Conservation (phyloP, 768 basidiomycete species). For the Trametes gibbosa region DNA sequence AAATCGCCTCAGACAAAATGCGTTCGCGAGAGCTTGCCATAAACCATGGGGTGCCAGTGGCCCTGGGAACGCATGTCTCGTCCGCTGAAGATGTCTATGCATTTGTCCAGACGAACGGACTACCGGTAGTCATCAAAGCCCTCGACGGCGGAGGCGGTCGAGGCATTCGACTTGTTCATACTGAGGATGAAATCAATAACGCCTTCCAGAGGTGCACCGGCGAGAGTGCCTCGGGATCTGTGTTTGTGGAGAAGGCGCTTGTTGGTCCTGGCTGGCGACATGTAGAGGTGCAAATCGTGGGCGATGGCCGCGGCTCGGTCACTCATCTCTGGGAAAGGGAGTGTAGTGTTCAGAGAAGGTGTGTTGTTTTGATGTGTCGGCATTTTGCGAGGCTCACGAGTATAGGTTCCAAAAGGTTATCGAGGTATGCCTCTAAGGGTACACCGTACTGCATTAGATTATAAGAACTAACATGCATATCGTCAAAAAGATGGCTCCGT, state of each 20-base stretch:
- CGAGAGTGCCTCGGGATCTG: constrained; percentile 16
- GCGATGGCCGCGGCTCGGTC: constrained; percentile 28
- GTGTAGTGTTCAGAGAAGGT: constrained; percentile 35
- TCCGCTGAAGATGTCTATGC: constrained; percentile 23
- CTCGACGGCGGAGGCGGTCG: constrained; percentile 36
- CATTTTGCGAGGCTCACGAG: not conserved
- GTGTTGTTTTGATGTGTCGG: constrained; percentile 1
- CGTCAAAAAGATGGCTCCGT: constrained; percentile 25
- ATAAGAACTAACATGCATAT: not conserved
- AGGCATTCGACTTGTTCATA: constrained; percentile 25
- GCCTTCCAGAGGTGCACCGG: constrained; percentile 12
- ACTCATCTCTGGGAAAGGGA: constrained; percentile 36
- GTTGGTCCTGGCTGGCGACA: constrained; percentile 34
- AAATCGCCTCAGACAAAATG: constrained; percentile 24
- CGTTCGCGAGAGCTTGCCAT: constrained; percentile 29
- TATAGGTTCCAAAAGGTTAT: constrained; percentile 37
- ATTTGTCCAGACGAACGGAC: constrained; percentile 23
- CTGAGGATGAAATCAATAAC: not conserved
- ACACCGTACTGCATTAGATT: not conserved
- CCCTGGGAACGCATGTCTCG: constrained; percentile 28
- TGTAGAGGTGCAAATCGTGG: constrained; percentile 35
- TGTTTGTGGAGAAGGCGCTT: constrained; percentile 34
- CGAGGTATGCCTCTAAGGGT: constrained; percentile 15
- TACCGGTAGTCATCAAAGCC: constrained; percentile 35
- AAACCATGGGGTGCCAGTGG: constrained; percentile 30